Evolutionary conservation across 169 alveolate species (phyloP), one percentile per base, ranked within the genome.

Genomic region (Babesia divergens): DNA sequence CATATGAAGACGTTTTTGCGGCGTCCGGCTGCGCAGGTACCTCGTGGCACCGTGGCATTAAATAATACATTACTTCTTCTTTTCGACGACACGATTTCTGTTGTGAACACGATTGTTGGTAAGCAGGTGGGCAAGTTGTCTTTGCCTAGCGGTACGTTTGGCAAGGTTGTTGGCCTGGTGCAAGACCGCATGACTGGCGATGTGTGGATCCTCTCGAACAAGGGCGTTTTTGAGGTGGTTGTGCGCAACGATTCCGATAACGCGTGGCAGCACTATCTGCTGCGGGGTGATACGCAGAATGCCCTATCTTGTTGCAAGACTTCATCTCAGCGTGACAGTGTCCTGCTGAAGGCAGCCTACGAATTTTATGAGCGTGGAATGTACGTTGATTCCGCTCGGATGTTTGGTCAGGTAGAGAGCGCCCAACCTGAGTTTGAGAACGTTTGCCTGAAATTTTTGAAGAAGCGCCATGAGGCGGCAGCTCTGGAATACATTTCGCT

Each of bases 251-350:
- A 80, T 35, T 44, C 88, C 22, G 79, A 70, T 20, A 79, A 80
- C 18, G 67, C 60, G n/a, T 80, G 88, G 88, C 62, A 80, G 34
- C 74, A 69, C 51, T 59, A 80, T 43, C 35, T 80, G 66, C 55
- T 69, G 13, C 68, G 60, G 44, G 88, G 86, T 13, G 88, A 80
- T 47, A 69, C 51, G 34, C 37, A 29, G 14, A 70, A 50, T 20
- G 88, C 88, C n/a, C 64, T 80, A n/a, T 44, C 51, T 31, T 37
- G 49, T 38, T 80, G 88, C 52, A 70, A 80, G 26, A 80, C 76
- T 7, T 29, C 77, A 11, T 52, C 70, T 6, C 84, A 80, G 44
- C 43, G 83, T 18, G 82, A 68, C 52, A 69, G 55, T 28, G 88
- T 80, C 2, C 56, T 52, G 9, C 60, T 69, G 18, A 70, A 68